These are phyloP conservation scores for Manihot esculenta DNA, from an alignment of 441 rosid species.

Conservation along the genomic window DNA sequence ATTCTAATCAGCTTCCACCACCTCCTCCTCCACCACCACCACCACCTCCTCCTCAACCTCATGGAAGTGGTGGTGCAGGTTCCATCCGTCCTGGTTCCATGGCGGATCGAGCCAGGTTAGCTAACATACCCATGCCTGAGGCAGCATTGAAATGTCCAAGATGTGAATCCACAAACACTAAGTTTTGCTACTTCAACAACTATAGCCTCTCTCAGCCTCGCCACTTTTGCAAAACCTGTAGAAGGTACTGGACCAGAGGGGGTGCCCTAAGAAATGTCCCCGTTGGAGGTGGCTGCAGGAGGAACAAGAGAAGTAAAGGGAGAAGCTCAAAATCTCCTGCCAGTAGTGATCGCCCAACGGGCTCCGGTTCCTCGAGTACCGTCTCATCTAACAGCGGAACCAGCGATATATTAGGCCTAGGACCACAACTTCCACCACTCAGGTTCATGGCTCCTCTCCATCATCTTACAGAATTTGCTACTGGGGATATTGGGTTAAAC, in stretches of 20 bases:
- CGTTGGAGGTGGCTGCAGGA: constrained; percentile 84
- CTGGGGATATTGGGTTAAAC: constrained; percentile 50
- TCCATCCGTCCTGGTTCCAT: constrained; percentile 81
- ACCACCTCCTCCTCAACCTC: constrained; percentile 47
- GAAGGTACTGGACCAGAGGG: constrained; percentile 95
- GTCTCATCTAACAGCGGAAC: constrained; percentile 41
- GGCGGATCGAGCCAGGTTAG: constrained; percentile 86
- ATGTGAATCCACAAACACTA: constrained; percentile 88
- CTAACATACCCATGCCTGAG: constrained; percentile 77
- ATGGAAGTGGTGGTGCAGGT: constrained; percentile 52
- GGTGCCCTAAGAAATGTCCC: constrained; percentile 91
- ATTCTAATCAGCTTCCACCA: constrained; percentile 34
- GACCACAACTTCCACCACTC: constrained; percentile 48
- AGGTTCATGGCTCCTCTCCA: constrained; percentile 62
- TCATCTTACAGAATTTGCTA: constrained; percentile 45
- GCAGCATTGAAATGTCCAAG: constrained; percentile 76
- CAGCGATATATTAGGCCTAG: constrained; percentile 45
- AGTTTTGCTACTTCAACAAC: constrained; percentile 95
- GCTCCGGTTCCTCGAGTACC: constrained; percentile 40
- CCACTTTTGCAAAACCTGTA: constrained; percentile 89
- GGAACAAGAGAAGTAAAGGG: constrained; percentile 80
- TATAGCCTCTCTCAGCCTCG: constrained; percentile 94
- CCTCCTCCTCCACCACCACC: constrained; percentile 51
- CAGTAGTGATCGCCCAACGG: constrained; percentile 38
- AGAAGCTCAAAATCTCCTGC: constrained; percentile 49